Evolutionary conservation across 208 protist genomes (phyloP).

Genomic region (Dictyostelium gargantuum): DNA sequence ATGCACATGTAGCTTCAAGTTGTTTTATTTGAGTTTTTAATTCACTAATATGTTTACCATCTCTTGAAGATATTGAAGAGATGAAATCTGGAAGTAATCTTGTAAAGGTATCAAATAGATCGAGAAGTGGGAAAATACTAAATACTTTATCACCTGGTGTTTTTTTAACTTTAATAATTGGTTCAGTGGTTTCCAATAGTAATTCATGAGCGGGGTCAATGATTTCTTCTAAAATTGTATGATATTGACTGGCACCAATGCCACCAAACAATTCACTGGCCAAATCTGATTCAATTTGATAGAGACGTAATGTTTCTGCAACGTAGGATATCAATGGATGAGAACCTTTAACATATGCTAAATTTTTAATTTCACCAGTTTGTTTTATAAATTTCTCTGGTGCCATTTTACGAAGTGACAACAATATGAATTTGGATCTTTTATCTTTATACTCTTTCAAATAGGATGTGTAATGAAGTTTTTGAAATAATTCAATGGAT

Average conservation of each 20-base stretch:
- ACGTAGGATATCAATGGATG: constrained; percentile 25
- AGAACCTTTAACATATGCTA: constrained; percentile 36
- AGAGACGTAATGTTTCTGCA: constrained; percentile 9
- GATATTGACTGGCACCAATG: constrained; percentile 58
- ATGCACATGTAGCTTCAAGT: neutral
- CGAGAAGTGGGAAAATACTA: constrained; percentile 30
- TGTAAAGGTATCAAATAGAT: constrained; percentile 39
- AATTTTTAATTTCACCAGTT: constrained; percentile 9
- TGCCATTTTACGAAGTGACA: constrained; percentile 8
- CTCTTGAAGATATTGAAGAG: neutral
- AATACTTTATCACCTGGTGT: constrained; percentile 3
- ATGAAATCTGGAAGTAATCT: constrained; percentile 34
- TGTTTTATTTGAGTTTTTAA: constrained; percentile 7
- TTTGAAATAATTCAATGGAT: constrained; percentile 9
- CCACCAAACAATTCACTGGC: constrained; percentile 14
- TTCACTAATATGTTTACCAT: constrained; percentile 51
- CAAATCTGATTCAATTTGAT: constrained; percentile 56
- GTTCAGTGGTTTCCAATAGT: constrained; percentile 38
- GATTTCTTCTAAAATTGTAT: constrained; percentile 17
- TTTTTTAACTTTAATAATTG: constrained; percentile 27
- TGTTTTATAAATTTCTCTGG: constrained; percentile 47
- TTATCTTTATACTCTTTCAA: constrained; percentile 61
- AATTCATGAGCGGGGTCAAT: constrained; percentile 41
- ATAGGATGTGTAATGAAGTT: neutral
- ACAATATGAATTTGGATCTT: neutral